Evolutionary conservation across 2,329 filamentous ascomycete genomes (phyloP).

Genomic region (Apiospora malaysiana): DNA sequence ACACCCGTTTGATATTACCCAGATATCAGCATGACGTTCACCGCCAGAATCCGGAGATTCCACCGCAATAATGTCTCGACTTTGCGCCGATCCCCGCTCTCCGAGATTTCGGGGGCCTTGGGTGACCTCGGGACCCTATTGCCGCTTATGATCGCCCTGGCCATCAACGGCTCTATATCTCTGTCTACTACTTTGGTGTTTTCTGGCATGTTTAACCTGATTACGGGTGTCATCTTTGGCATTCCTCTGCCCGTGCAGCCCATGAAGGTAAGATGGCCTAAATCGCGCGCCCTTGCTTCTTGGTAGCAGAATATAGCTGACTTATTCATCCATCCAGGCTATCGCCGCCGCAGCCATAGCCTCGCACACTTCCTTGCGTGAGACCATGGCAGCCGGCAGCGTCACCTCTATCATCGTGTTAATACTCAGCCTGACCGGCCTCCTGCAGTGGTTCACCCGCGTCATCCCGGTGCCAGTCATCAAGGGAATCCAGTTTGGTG

Average conservation of each 20-base stretch:
- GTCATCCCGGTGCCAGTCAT: constrained; percentile 85
- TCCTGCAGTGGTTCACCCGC: constrained; percentile 76
- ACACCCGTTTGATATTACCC: background rate
- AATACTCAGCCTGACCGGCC: constrained; percentile 77
- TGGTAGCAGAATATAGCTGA: constrained; percentile 22
- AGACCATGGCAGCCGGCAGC: constrained; percentile 83
- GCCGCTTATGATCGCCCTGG: constrained; percentile 80
- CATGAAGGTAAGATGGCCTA: constrained; percentile 60
- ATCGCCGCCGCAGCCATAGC: constrained; percentile 90
- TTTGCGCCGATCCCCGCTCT: constrained; percentile 52
- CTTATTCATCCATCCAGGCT: constrained; percentile 53
- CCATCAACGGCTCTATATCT: constrained; percentile 78
- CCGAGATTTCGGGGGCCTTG: constrained; percentile 86
- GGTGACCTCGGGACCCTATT: constrained; percentile 77
- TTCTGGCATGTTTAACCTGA: constrained; percentile 84
- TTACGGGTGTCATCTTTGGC: constrained; percentile 82
- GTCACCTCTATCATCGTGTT: constrained; percentile 78
- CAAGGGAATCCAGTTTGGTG: constrained; percentile 93
- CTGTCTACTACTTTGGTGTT: constrained; percentile 86
- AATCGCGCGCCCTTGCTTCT: background rate
- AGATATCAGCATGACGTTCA: constrained; percentile 31
- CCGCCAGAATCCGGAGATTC: constrained; percentile 39
- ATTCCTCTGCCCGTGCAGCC: constrained; percentile 92
- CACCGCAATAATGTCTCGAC: constrained; percentile 56
- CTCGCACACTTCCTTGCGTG: constrained; percentile 66